Base-by-base conservation (phyloP, 164 flowering plant species). In the Taxillus chinensis region DNA sequence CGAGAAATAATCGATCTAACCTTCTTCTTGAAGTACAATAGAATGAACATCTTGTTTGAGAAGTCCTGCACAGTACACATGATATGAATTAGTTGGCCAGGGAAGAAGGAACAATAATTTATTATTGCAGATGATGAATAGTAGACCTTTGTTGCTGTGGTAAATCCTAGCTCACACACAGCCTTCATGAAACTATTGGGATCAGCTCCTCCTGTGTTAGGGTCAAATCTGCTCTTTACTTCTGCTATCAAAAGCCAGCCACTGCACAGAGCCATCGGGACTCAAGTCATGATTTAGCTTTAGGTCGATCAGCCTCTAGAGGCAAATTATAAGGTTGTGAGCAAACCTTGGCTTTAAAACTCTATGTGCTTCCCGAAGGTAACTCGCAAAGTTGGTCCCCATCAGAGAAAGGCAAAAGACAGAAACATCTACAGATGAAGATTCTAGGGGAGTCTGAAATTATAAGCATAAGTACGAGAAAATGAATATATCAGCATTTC, bases 171-270 rank as follows among this genome's bases (percentile, higher is more conserved):
- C 37, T 81, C 78, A 62, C 86, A 80, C 14, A 86, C 77, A 52
- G 92, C 89, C 68, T 81, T 81, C 41, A 73, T 57, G 65, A 92
- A 92, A 59, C 13, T 70, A 11, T 79, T 62, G 39, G 96, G 97
- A 66, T 90, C 95, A 15, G 95, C 95, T 70, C 98, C 98, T 46
- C 95, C 95, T 58, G 67, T 90, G 39, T 68, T 83, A 45, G 97
- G 96, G 75, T 93, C 96, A 65, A 86, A 83, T 66, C 97, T 82
- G 79, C 98, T 93, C 73, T 85, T 85, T 6, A 92, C 98, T 76
- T 93, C 96, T 41, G 96, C 96, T 78, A 93, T 85, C 70, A 92
- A 75, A 72, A 92, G 90, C 96, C 96, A 87, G 39, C 98, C 96
- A 60, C 96, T 92, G 82, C 55, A 72, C 39, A 64, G 43, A 37